Evolutionary conservation across 768 basidiomycete genomes (phyloP).

Genomic region (Lyophyllum atratum): DNA sequence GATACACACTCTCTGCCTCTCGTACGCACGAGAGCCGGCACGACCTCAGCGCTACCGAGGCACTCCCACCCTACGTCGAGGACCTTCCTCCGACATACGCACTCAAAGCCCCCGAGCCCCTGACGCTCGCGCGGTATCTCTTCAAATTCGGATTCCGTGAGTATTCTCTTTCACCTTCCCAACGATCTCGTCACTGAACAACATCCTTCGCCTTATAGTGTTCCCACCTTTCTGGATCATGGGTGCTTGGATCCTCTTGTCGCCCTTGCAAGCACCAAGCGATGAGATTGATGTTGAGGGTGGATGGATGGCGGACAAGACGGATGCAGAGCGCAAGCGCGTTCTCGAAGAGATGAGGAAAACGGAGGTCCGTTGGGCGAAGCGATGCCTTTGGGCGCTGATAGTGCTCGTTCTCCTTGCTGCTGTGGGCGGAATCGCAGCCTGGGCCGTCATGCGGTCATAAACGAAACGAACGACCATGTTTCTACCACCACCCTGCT

Average conservation of each 20-base stretch:
- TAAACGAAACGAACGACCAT: conserved; percentile 6
- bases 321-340: conserved; percentile 47
- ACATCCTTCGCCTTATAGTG: conserved; percentile 35
- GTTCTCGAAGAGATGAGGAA: conserved; percentile 49
- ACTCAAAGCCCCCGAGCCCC: conserved; percentile 41
- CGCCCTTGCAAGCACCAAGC: conserved; percentile 49
- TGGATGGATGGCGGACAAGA: conserved; percentile 57
- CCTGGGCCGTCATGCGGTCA: conserved; percentile 32
- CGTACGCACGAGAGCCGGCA: conserved; percentile 42
- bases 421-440: conserved; percentile 29
- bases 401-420: conserved; percentile 42
- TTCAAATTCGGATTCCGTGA: conserved; percentile 67
- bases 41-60: conserved; percentile 35
- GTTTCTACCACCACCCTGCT: not conserved
- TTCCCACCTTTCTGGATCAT: conserved; percentile 66
- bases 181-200: not conserved
- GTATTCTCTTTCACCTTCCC: conserved; percentile 21
- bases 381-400: conserved; percentile 56
- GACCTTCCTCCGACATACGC: conserved; percentile 40
- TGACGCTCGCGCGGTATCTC: conserved; percentile 59
- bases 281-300: conserved; percentile 23
- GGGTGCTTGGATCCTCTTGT: conserved; percentile 57
- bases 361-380: conserved; percentile 58
- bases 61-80: conserved; percentile 48
- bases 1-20: conserved; percentile 35